A percentile compares a stretch with the other conserved stretches of the same genome.
Conservation (phyloP, 1,284 basidiomycete genomes). For the Leccinum griseonigrum region DNA sequence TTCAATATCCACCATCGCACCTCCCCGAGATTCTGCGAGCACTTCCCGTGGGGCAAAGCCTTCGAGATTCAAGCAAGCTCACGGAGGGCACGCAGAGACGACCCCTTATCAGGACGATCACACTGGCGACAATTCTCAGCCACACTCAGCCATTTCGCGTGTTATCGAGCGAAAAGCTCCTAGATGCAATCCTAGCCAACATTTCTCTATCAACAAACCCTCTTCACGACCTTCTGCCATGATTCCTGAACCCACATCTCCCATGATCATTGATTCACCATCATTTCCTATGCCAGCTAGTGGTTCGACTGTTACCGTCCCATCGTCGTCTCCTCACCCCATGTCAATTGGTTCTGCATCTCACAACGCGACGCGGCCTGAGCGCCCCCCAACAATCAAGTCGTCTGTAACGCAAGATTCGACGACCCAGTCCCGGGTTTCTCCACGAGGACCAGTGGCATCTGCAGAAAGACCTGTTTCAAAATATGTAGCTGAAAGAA, state of each 20-base stretch:
- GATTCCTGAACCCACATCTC: conserved; percentile 1
- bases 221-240: background rate
- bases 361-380: conserved; percentile 29
- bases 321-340: conserved; percentile 13
- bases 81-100: conserved; percentile 4
- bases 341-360: conserved; percentile 39
- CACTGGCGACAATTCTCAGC: conserved; percentile 24
- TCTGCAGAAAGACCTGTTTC: conserved; percentile 38
- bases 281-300: conserved; percentile 21
- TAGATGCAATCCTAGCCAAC: conserved; percentile 5
- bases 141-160: conserved; percentile 30
- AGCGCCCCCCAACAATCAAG: conserved; percentile 41
- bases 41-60: conserved; percentile 7
- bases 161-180: conserved; percentile 29
- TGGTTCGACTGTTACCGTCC: background rate
- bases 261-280: conserved; percentile 21
- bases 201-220: conserved; percentile 19
- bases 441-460: background rate
- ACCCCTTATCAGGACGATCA: background rate
- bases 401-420: conserved; percentile 39
- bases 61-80: conserved; percentile 41
- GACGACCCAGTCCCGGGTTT: background rate
- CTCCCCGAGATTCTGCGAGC: conserved; percentile 1
- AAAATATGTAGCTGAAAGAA: conserved; percentile 37
- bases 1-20: background rate